Evolutionary conservation across 148 eudicot species (phyloP).

Genomic region (Pharnaceum exiguum): DNA sequence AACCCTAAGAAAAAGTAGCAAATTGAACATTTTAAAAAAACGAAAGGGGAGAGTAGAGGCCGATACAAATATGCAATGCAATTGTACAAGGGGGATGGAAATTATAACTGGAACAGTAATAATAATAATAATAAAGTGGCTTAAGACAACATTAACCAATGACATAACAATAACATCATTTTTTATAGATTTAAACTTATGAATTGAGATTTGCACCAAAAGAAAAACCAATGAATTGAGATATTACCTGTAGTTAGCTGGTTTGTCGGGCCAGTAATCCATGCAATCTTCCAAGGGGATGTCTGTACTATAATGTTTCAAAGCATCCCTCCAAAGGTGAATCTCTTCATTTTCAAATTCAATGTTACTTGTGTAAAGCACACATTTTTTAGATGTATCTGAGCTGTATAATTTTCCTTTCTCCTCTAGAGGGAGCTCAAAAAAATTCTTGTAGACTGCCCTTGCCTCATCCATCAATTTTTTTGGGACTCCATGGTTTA

Average conservation of each 20-base stretch:
- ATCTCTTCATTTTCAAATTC: conserved; percentile 34
- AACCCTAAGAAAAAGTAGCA: no score
- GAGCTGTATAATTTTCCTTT: conserved; percentile 24
- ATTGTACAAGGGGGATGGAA: no score
- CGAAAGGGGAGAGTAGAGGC: no score
- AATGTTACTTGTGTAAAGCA: conserved; percentile 36
- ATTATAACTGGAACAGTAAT: no score
- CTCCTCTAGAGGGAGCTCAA: conserved; percentile 35
- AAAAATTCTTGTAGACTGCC: conserved; percentile 39
- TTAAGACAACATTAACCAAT: no score
- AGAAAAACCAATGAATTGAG: conserved; percentile 17
- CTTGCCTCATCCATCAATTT: conserved; percentile 27
- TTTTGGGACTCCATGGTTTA: conserved; percentile 28
- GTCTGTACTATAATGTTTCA: conserved; percentile 40
- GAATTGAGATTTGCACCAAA: no score
- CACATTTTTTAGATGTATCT: conserved; percentile 21
- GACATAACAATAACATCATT: no score
- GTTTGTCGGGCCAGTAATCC: conserved; percentile 44
- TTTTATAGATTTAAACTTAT: no score
- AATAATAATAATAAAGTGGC: no score
- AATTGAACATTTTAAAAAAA: no score
- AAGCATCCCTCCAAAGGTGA: conserved; percentile 53
- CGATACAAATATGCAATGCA: no score
- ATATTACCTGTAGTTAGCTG: conserved; percentile 29
- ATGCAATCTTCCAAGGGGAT: conserved; percentile 48